Conservation (phyloP, 148 eudicot genomes). For the Vaccinium darrowii region DNA sequence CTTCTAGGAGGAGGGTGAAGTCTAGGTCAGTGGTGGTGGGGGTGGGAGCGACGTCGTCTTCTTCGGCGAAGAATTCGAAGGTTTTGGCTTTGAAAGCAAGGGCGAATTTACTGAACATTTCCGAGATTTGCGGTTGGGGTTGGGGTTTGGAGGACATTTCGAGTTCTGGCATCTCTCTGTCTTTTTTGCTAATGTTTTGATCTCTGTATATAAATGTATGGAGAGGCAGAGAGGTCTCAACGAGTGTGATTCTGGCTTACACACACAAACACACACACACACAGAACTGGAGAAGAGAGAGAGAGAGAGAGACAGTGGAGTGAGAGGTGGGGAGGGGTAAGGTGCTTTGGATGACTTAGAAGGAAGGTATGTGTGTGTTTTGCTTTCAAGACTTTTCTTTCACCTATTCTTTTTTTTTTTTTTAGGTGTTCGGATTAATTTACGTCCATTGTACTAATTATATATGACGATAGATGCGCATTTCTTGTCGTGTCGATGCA, state of each 20-base stretch:
- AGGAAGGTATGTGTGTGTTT: slow-evolving; percentile 52
- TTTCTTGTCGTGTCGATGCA: no score
- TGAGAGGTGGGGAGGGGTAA: background rate
- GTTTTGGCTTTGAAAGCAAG: slow-evolving; percentile 85
- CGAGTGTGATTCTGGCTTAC: background rate
- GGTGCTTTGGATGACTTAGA: slow-evolving; percentile 50
- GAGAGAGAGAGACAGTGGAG: background rate
- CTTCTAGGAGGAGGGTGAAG: slow-evolving; percentile 29
- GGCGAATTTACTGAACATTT: slow-evolving; percentile 86
- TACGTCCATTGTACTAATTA: no score
- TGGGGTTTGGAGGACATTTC: slow-evolving; percentile 45
- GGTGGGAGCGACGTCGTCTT: slow-evolving; percentile 25
- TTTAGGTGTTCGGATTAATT: background rate
- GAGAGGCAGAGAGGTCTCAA: background rate
- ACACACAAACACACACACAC: no score
- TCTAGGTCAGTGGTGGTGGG: background rate
- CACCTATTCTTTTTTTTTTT: background rate
- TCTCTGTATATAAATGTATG: background rate
- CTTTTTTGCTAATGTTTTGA: no score
- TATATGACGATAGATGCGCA: no score
- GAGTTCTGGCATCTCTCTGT: slow-evolving; percentile 43
- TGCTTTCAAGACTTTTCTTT: slow-evolving; percentile 6
- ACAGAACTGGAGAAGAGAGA: no score
- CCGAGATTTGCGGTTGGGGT: slow-evolving; percentile 74
- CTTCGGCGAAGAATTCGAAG: slow-evolving; percentile 76